Evolutionary conservation across 139 green algal species (phyloP).

Genomic region (Raphidocelis subcapitata): DNA sequence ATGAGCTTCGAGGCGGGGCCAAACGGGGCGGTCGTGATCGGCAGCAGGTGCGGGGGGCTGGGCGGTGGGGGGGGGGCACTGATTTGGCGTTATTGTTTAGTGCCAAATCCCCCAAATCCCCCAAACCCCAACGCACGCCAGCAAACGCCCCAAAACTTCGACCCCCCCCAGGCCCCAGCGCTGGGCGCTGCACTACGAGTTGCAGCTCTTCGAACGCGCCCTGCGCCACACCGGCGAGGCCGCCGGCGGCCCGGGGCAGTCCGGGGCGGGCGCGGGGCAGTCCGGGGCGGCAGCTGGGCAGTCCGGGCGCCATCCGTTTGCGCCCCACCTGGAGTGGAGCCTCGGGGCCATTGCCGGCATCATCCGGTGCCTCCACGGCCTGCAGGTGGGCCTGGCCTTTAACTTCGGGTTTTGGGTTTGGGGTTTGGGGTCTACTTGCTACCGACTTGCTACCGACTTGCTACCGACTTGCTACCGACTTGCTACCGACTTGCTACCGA

Average conservation of each 20-base stretch:
- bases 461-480: not conserved
- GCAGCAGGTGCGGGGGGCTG: constrained; percentile 19
- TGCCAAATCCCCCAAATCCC: too few species aligned
- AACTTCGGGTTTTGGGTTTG: too few species aligned
- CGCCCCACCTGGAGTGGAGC: constrained; percentile 46
- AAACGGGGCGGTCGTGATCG: constrained; percentile 12
- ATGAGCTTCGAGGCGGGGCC: constrained; percentile 25
- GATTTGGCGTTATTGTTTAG: too few species aligned
- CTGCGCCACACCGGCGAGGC: not conserved
- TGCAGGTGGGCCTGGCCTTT: constrained; percentile 36
- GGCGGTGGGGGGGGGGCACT: too few species aligned
- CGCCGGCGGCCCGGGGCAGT: too few species aligned
- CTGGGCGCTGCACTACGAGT: constrained; percentile 70
- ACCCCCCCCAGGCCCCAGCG: constrained; percentile 24
- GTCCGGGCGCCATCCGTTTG: constrained; percentile 29
- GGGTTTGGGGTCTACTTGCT: too few species aligned
- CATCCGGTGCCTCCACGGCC: constrained; percentile 49
- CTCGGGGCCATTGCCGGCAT: constrained; percentile 39
- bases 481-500: not conserved
- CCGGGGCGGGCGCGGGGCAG: too few species aligned
- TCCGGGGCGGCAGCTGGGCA: too few species aligned
- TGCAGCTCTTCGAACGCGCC: constrained; percentile 68
- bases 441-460: not conserved
- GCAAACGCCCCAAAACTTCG: too few species aligned
- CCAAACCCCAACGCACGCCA: too few species aligned